Percentiles rank a stretch among this genome's conserved stretches.
Evolutionary conservation across 805 yeast species (phyloP).

Genomic region (Kluyveromyces dobzhanskii): DNA sequence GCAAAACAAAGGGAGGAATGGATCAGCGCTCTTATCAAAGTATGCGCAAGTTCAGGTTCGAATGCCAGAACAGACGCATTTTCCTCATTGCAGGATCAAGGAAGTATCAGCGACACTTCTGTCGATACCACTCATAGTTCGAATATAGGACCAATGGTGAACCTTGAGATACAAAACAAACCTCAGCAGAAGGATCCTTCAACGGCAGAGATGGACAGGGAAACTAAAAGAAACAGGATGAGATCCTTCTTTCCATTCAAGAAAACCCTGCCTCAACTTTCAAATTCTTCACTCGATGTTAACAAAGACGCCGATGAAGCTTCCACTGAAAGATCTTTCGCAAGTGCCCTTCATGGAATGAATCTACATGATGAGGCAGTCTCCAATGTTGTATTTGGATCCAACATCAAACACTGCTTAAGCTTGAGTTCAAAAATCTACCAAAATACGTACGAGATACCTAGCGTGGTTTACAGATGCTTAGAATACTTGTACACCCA

Average conservation of each 20-base stretch:
- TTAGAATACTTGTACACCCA: constrained; percentile 54
- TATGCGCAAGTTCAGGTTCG: constrained; percentile 6
- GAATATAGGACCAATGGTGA: constrained; percentile 9
- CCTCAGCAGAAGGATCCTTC: constrained; percentile 8
- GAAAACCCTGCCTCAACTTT: constrained; percentile 15
- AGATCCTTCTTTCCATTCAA: constrained; percentile 55
- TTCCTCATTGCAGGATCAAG: constrained; percentile 1
- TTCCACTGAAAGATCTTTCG: constrained; percentile 16
- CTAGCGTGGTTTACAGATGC: constrained; percentile 73
- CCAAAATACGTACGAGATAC: constrained; percentile 36
- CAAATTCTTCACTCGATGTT: constrained; percentile 5
- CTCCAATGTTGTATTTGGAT: constrained; percentile 51
- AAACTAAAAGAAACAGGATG: constrained; percentile 41
- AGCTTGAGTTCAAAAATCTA: constrained; percentile 40
- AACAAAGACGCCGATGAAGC: constrained; percentile 26
- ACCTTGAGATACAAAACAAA: constrained; percentile 8
- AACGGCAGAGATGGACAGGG: constrained; percentile 26
- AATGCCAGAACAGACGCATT: constrained; percentile 4
- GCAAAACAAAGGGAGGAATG: constrained; percentile 68
- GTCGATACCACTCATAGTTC: constrained; percentile 1
- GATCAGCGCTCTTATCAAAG: constrained; percentile 31
- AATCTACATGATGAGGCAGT: constrained; percentile 13
- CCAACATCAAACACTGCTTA: constrained; percentile 46
- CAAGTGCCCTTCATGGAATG: constrained; percentile 26
- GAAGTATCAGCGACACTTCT: constrained; percentile 5